Conservation (phyloP, 495 filamentous ascomycete genomes). For the Bombardia bombarda region DNA sequence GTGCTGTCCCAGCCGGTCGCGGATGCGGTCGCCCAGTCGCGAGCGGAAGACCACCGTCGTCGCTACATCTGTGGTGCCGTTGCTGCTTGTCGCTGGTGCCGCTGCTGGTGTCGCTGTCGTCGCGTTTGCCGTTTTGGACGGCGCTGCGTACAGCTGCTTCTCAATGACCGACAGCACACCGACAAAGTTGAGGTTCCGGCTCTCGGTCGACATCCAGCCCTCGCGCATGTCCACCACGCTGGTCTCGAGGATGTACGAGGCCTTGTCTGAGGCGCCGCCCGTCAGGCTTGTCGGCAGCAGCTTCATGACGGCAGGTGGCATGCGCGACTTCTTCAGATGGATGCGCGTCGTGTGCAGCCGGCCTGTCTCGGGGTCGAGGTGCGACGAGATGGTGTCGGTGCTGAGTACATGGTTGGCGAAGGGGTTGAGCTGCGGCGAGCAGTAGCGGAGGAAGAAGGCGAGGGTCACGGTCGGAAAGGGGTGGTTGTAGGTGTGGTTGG, state of each 20-base stretch:
- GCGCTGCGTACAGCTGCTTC: slow-evolving; percentile 64
- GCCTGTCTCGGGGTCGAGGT: slow-evolving; percentile 70
- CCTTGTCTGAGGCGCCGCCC: slow-evolving; percentile 50
- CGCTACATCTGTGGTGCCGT: slow-evolving; percentile 68
- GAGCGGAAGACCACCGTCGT: slow-evolving; percentile 83
- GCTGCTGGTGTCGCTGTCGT: slow-evolving; percentile 2
- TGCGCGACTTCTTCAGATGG: slow-evolving; percentile 86
- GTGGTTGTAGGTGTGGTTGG: slow-evolving; percentile 82
- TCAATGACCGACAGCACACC: slow-evolving; percentile 90
- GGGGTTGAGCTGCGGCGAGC: slow-evolving; percentile 63
- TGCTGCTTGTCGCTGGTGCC: background rate
- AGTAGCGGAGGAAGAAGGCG: slow-evolving; percentile 98
- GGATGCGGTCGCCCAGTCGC: slow-evolving; percentile 64
- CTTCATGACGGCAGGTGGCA: slow-evolving; percentile 47
- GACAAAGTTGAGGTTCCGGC: slow-evolving; percentile 80
- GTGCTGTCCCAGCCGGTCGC: slow-evolving; percentile 36
- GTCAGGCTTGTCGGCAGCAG: background rate
- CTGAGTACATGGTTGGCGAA: slow-evolving; percentile 92
- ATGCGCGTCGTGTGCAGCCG: slow-evolving; percentile 82
- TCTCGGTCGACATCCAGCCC: slow-evolving; percentile 82
- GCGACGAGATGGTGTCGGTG: slow-evolving; percentile 86
- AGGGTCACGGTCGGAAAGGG: slow-evolving; percentile 84
- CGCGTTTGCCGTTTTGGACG: slow-evolving; percentile 10
- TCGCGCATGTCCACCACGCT: slow-evolving; percentile 83
- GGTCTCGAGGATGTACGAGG: slow-evolving; percentile 85